Base-by-base conservation (phyloP, 2,329 filamentous ascomycete genomes). In the Trichoderma lentiforme region DNA sequence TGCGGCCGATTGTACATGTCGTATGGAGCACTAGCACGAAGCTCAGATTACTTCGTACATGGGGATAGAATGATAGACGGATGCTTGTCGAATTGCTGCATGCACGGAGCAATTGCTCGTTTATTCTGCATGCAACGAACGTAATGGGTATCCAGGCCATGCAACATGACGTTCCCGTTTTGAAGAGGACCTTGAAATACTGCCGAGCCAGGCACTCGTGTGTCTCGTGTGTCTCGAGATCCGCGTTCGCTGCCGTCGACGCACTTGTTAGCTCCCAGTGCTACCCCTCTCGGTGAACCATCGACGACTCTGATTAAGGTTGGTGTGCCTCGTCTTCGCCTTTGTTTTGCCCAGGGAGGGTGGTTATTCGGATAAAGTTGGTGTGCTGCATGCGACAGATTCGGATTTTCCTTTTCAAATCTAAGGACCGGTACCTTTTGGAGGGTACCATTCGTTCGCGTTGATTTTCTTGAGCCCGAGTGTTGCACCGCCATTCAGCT, bases 301-400 rank as follows among this genome's bases (percentile, higher is more conserved):
- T 65, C 26, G 53, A 56, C 34, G 61, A 39, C 14, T 64, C 51
- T 57, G 60, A 58, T 57, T 39, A 66, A 64, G 28, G 36, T 71
- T 61, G 51, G 63, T 72, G 70, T 68, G 64, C 43, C 57, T 72
- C 70, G 39, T 63, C 39, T 21, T 62, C 58, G 34, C 26, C 39
- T 69, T 63, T 53, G 15, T 58, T 18, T 12, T 36, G 32, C 58
- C 28, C 5, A 58, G n/a, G 57, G 63, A 56, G 70, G 58, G 64
- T 63, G 57, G 43, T 57, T 24, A 43, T 32, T 58, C 36, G 57
- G 64, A 72, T 56, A 30, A 63, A 63, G 70, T 56, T 68, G 70
- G 70, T 68, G 70, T 72, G 39, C 70, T 68, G 64, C 70, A 68
- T 69, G 57, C 70, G 28, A 68, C 57, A 43, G 57, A 34, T 58